These are phyloP conservation scores for Mucor velutinosus DNA, from an alignment of 371 early-diverging fungal species.

Conservation along the genomic window DNA sequence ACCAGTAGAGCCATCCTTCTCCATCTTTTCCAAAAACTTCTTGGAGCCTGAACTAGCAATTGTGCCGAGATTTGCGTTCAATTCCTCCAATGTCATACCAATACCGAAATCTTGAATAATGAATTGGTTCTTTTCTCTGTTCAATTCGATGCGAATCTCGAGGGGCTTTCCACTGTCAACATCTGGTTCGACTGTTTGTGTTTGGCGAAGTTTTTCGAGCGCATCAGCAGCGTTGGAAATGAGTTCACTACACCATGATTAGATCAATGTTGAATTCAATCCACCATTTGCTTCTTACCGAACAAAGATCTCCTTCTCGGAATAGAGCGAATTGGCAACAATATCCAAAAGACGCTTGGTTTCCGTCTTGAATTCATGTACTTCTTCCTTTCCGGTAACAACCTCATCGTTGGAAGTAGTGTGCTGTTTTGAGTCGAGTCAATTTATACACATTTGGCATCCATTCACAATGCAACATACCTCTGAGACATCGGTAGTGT, in stretches of 20 bases:
- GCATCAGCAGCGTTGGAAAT: slow-evolving; percentile 99
- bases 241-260: slow-evolving; percentile 78
- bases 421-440: not conserved
- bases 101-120: slow-evolving; percentile 96
- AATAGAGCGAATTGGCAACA: slow-evolving; percentile 87
- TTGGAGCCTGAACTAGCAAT: slow-evolving; percentile 95
- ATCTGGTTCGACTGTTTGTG: slow-evolving; percentile 62
- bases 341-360: slow-evolving; percentile 84
- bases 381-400: slow-evolving; percentile 42
- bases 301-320: slow-evolving; percentile 85
- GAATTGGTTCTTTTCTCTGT: slow-evolving; percentile 75
- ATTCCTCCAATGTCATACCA: slow-evolving; percentile 96
- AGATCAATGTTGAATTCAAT: not conserved
- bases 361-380: slow-evolving; percentile 81
- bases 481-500: slow-evolving; percentile 13
- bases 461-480: not conserved
- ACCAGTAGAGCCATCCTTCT: slow-evolving; percentile 59
- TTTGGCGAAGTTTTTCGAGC: slow-evolving; percentile 92
- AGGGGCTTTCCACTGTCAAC: slow-evolving; percentile 68
- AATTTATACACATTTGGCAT: not conserved
- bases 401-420: slow-evolving; percentile 25
- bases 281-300: slow-evolving; percentile 44
- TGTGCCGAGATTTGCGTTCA: slow-evolving; percentile 92
- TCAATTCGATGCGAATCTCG: slow-evolving; percentile 79
- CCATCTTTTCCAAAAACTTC: slow-evolving; percentile 84